Evolutionary conservation across 768 basidiomycete species (phyloP).

Genomic region (Mrakia gelida): DNA sequence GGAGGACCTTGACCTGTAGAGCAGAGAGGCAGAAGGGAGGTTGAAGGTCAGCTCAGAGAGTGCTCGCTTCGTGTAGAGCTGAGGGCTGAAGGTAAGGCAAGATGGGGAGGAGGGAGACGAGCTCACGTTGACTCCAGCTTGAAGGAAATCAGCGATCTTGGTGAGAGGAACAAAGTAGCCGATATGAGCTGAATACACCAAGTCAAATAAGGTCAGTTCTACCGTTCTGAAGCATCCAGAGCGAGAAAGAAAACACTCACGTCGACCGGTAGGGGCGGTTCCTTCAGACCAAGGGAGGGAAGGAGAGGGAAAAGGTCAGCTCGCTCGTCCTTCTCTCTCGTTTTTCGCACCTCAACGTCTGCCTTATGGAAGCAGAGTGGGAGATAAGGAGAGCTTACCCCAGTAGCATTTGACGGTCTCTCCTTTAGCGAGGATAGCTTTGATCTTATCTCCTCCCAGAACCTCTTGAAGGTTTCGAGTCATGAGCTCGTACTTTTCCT

Average conservation of each 20-base stretch:
- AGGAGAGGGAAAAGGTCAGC: not conserved
- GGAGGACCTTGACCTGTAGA: slow-evolving; percentile 64
- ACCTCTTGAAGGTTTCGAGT: slow-evolving; percentile 81
- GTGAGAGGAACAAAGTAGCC: slow-evolving; percentile 93
- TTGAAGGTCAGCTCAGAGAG: not conserved
- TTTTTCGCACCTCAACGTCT: not conserved
- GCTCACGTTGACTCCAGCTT: slow-evolving; percentile 78
- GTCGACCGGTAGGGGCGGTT: slow-evolving; percentile 87
- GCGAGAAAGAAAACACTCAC: slow-evolving; percentile 51
- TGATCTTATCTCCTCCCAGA: slow-evolving; percentile 77
- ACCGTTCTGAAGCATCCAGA: not conserved
- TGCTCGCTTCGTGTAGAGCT: not conserved
- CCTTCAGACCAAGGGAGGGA: slow-evolving; percentile 52
- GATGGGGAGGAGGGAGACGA: not conserved
- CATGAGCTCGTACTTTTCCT: slow-evolving; percentile 65
- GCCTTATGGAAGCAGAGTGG: no score
- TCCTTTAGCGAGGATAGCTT: slow-evolving; percentile 71
- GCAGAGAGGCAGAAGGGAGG: not conserved
- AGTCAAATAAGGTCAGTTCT: slow-evolving; percentile 5
- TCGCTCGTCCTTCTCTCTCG: not conserved
- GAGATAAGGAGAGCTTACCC: slow-evolving; percentile 55
- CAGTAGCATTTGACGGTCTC: slow-evolving; percentile 80
- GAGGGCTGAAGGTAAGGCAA: not conserved
- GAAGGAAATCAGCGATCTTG: slow-evolving; percentile 93
- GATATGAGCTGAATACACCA: slow-evolving; percentile 68